These are phyloP conservation scores for Mycena leptocephala DNA, from an alignment of 768 basidiomycete genomes.

Conservation along the genomic window DNA sequence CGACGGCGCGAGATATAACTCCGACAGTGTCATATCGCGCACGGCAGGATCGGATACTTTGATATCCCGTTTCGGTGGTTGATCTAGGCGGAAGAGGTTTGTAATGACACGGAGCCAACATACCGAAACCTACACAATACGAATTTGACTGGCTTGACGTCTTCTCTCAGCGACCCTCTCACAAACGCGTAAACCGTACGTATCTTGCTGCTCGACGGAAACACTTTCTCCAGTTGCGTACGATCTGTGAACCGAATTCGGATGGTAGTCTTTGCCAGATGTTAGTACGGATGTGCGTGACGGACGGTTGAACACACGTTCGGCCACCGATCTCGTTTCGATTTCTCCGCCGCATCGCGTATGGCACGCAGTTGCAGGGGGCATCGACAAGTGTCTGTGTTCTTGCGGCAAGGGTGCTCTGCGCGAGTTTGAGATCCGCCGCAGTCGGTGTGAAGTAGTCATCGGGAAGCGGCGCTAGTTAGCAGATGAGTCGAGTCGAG, in stretches of 20 bases:
- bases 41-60: conserved; percentile 86
- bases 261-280: conserved; percentile 76
- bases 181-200: conserved; percentile 90
- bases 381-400: conserved; percentile 77
- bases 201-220: conserved; percentile 87
- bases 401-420: conserved; percentile 73
- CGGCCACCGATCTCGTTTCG: conserved; percentile 81
- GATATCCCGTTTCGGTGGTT: conserved; percentile 89
- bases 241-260: conserved; percentile 88
- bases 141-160: conserved; percentile 86
- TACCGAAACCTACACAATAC: conserved; percentile 76
- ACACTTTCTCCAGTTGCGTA: conserved; percentile 84
- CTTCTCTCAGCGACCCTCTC: conserved; percentile 77
- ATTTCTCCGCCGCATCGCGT: conserved; percentile 74
- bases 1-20: conserved; percentile 86
- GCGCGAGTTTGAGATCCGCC: conserved; percentile 80
- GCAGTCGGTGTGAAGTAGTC: conserved; percentile 82
- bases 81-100: conserved; percentile 65
- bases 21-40: conserved; percentile 75
- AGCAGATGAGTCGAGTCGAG: conserved; percentile 5
- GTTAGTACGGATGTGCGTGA: not conserved
- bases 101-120: not conserved
- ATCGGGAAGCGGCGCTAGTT: conserved; percentile 72
- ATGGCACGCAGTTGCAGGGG: conserved; percentile 78
- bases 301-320: conserved; percentile 60